These are phyloP conservation scores for Suillus ampliporus DNA, from an alignment of 768 basidiomycete species.

Conservation along the genomic window DNA sequence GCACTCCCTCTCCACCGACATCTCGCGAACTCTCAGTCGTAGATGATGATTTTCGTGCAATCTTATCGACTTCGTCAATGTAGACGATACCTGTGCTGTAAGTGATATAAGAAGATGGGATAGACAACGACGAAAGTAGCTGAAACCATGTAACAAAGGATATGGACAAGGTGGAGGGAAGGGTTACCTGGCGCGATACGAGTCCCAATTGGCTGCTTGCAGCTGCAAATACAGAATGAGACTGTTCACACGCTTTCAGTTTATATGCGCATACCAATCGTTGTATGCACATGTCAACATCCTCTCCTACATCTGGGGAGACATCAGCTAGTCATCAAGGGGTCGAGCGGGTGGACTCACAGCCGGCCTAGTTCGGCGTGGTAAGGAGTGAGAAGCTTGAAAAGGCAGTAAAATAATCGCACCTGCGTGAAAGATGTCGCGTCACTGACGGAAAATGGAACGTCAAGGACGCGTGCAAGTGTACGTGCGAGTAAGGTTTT, in stretches of 20 bases:
- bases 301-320: constrained; percentile 86
- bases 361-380: constrained; percentile 61
- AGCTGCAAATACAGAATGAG: constrained; percentile 50
- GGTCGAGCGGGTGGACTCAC: constrained; percentile 47
- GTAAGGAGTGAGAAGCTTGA: constrained; percentile 11
- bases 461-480: constrained; percentile 88
- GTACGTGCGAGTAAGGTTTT: constrained; percentile 93
- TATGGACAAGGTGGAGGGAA: constrained; percentile 7
- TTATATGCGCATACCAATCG: constrained; percentile 57
- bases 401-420: constrained; percentile 20
- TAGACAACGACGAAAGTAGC: background rate
- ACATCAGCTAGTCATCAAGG: constrained; percentile 14
- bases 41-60: constrained; percentile 64
- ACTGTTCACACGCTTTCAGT: background rate
- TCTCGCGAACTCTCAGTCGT: constrained; percentile 76
- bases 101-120: constrained; percentile 15
- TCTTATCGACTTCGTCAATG: constrained; percentile 96
- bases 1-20: constrained; percentile 95
- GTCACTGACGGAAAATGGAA: constrained; percentile 93
- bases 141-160: background rate
- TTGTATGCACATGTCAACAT: constrained; percentile 91
- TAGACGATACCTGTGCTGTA: constrained; percentile 90
- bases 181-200: constrained; percentile 76
- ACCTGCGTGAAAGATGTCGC: constrained; percentile 95
- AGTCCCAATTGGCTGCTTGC: constrained; percentile 91